phyloP scores from a whole-genome alignment of 2,329 filamentous ascomycete genomes.

The Penicillium sp. region DNA sequence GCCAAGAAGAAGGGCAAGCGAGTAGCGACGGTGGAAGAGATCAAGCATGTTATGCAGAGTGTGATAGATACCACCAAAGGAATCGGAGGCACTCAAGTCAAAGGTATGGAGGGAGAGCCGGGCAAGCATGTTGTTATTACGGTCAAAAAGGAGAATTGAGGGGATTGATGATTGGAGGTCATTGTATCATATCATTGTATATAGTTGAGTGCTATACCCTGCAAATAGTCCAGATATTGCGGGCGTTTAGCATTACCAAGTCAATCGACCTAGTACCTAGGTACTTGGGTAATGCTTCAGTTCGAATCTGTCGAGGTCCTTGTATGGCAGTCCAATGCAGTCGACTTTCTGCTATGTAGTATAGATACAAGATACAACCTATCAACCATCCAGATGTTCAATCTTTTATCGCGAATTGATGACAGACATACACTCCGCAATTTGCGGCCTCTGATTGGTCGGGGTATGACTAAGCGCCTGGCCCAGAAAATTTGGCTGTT shows the following conservation, averaged over 20 bases:
- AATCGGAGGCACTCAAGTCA: conserved; percentile 39
- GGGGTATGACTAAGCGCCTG: conserved; percentile 35
- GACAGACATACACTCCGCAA: conserved; percentile 26
- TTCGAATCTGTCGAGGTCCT: neutral
- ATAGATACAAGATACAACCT: neutral
- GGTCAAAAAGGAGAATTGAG: conserved; percentile 31
- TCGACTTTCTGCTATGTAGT: neutral
- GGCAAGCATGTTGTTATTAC: conserved; percentile 36
- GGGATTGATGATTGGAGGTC: neutral
- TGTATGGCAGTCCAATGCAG: neutral
- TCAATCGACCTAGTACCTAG: neutral
- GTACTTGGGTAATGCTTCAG: neutral
- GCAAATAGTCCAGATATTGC: neutral
- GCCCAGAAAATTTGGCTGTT: conserved; percentile 34
- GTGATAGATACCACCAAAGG: conserved; percentile 46
- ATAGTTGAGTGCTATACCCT: neutral
- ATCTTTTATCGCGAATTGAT: neutral
- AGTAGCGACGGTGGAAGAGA: conserved; percentile 58
- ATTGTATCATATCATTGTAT: neutral
- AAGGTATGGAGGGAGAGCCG: conserved; percentile 40
- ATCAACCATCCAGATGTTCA: too few relatives aligned
- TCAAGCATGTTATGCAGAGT: conserved; percentile 51
- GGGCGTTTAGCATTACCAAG: neutral
- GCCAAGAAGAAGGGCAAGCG: conserved; percentile 61
- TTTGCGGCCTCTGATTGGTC: conserved; percentile 31